Evolutionary conservation across 2,329 filamentous ascomycete species (phyloP), one percentile per base, ranked within the genome.

Genomic region (Ascochyta fabae): DNA sequence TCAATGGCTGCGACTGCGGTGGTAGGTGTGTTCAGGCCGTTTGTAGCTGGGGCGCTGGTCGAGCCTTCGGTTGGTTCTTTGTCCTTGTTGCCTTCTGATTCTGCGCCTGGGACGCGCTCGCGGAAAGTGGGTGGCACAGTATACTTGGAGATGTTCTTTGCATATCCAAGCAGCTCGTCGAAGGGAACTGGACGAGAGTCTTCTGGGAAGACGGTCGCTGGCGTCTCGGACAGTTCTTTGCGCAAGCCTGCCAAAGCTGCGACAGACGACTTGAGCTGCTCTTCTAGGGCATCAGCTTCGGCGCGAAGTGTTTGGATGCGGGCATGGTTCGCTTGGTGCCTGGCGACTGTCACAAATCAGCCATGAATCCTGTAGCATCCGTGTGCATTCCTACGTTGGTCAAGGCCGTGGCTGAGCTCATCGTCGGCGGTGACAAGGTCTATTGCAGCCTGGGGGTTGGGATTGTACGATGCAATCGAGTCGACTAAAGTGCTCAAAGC

Each of bases 391-490:
- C 50, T 79, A 90, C 89, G 78, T 72, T 88, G 80, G 64, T 87
- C 82, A 3, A 96, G 80, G 4, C 88, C 86, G 60, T 82, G 79
- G 64, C 80, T 83, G 40, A 96, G 82, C 56, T 88, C 85, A 38
- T 82, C 79, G 70, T 96, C 90, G 23, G 90, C 91, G 7, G 81
- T 79, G 16, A 89, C 80, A 9, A 96, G 85, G 60, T 92, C 88
- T 53, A 84, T 79, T 6, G 88, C 89, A 24, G 88, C 85, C 33
- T 81, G 76, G 4, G 84, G 79, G 6, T 88, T 90, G 0, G 91
- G 91, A 67, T 92, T 91, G 77, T 93, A 94, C 61, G 91, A 90
- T 6, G 90, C 83, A 59, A 96, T 89, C 0, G 90, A 93, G 72
- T 92, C 89, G 64, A 92, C 88, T 31, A 96, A 80, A 26, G 80